Evolutionary conservation across 768 basidiomycete genomes (phyloP), one percentile per base, ranked within the genome.

Genomic region (Pulveroboletus sp.): DNA sequence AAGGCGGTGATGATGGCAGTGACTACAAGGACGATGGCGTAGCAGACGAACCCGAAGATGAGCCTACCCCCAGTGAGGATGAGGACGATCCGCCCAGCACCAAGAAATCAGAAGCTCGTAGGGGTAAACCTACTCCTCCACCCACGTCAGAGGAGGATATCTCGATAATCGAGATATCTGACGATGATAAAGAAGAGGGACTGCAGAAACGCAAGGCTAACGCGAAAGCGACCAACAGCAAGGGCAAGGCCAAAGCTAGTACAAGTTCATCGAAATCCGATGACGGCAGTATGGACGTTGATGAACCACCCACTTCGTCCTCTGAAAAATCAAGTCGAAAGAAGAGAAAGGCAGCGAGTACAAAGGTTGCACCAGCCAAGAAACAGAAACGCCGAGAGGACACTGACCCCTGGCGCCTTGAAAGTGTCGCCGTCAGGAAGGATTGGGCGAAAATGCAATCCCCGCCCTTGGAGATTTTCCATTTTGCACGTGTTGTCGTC

Each of bases 391-490:
- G 79, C 28, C 73, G 76, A 36, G 81, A 84, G 52, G 73, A 72
- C 39, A 81, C 70, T 39, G 86, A 93, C 61, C 84, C 87, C 7
- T 90, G 93, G 89, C 84, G 83, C 49, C 79, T 94, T 2, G 76
- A 76, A 32, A 77, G 77, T 1, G 68, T 72, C 24, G 67, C 72
- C 0, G 90, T 91, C 11, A 74, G 77, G 60, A 75, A 73, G 46
- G 83, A 95, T 56, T 95, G 85, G 85, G 84, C 73, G 7, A 70
- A 82, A 59, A 87, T 93, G 83, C 77, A 81, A 45, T 79, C 83
- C 1, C 92, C 93, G 1, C 88, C 92, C 15, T 71, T 96, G 46
- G 91, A 95, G 68, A 86, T 93, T 76, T 96, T 97, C 80, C 81
- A 93, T 61, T 96, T 89, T 65, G 74, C 89, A 4, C 85, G 93